Conservation (phyloP, 2,329 filamentous ascomycete genomes). For the Xylariomycetidae sp. region DNA sequence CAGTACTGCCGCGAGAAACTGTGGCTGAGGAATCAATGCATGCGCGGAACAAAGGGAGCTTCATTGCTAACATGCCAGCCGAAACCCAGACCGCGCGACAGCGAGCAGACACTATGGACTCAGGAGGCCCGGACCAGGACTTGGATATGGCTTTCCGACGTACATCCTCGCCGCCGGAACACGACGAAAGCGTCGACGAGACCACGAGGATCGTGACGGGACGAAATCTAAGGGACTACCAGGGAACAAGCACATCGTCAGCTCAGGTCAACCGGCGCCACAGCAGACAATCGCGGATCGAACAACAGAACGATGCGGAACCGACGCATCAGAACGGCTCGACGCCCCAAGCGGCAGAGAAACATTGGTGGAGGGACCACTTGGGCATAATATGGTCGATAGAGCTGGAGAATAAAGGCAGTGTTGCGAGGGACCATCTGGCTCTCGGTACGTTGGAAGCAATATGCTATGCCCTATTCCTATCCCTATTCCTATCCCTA, state of each 20-base stretch:
- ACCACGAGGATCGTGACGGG: slow-evolving; percentile 35
- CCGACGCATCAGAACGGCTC: slow-evolving; percentile 16
- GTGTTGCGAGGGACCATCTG: slow-evolving; percentile 76
- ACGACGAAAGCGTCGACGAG: slow-evolving; percentile 31
- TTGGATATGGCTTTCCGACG: too few relatives aligned
- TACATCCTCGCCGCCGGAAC: slow-evolving; percentile 6
- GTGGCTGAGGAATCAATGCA: not conserved
- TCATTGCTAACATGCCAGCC: slow-evolving; percentile 6
- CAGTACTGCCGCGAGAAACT: too few relatives aligned
- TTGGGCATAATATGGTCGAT: slow-evolving; percentile 52
- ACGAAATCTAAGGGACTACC: slow-evolving; percentile 35
- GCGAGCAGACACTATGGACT: slow-evolving; percentile 39
- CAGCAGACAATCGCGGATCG: slow-evolving; percentile 12
- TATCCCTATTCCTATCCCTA: too few relatives aligned
- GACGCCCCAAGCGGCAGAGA: slow-evolving; percentile 17
- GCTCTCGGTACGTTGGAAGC: slow-evolving; percentile 57
- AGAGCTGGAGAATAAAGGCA: slow-evolving; percentile 82
- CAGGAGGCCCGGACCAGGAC: too few relatives aligned
- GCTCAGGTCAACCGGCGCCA: slow-evolving; percentile 16
- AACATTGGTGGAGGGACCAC: slow-evolving; percentile 49
- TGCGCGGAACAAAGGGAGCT: not conserved
- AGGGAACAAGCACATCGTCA: slow-evolving; percentile 27
- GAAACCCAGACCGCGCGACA: slow-evolving; percentile 34
- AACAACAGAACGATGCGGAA: too few relatives aligned
- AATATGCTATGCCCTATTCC: not conserved